phyloP scores from a whole-genome alignment of 306 rosid species.

The Ziziphus jujuba region DNA sequence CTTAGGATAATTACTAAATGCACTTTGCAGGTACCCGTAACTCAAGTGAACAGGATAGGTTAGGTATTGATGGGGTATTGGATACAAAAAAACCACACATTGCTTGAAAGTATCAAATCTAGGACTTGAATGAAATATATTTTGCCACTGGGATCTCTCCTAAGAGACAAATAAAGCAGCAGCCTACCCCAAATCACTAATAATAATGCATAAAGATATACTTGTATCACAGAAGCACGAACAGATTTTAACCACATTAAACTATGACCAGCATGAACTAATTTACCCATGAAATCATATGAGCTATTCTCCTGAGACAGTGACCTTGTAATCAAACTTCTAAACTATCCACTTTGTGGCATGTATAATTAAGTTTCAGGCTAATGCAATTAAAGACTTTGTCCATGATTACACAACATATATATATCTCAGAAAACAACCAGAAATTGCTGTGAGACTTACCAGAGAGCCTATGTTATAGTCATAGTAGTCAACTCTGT shows the following conservation, averaged over 20 bases:
- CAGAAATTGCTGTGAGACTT: conserved; percentile 26
- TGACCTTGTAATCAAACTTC: neutral
- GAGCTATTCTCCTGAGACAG: neutral
- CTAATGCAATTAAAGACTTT: neutral
- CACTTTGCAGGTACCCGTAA: neutral
- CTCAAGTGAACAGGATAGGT: neutral
- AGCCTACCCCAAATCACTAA: neutral
- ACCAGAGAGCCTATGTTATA: conserved; percentile 51
- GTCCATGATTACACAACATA: neutral
- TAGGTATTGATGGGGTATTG: too few species aligned
- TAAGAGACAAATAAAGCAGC: neutral
- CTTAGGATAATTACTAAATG: neutral
- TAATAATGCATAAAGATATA: neutral
- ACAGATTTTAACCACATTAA: neutral
- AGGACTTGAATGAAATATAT: too few species aligned
- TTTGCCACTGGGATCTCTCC: too few species aligned
- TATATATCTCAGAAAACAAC: neutral
- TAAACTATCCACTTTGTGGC: neutral
- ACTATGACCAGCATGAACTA: neutral
- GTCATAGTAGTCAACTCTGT: conserved; percentile 58
- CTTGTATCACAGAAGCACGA: neutral
- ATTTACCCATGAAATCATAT: neutral
- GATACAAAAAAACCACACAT: too few species aligned
- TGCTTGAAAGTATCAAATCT: neutral
- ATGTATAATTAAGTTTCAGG: neutral